Percentiles rank a stretch among this genome's conserved stretches.
These are phyloP conservation scores for Ophiocordyceps camponoti-floridani DNA, from an alignment of 2,329 filamentous ascomycete genomes.

Conservation along the genomic window DNA sequence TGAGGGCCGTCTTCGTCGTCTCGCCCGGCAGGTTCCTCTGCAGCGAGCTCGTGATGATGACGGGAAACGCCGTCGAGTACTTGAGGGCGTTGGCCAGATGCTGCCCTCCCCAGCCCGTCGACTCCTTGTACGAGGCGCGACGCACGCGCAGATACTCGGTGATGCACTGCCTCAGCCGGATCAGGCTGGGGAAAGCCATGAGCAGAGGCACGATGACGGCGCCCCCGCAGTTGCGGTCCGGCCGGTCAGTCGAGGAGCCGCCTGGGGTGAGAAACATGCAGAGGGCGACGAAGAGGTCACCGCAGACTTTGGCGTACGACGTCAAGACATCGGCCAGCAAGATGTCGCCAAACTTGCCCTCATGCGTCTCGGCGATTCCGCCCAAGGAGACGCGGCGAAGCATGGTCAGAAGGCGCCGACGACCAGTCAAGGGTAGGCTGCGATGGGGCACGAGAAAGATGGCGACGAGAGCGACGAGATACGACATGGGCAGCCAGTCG, in stretches of 20 bases:
- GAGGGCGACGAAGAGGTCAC: constrained; percentile 70
- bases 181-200: constrained; percentile 65
- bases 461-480: constrained; percentile 54
- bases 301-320: constrained; percentile 83
- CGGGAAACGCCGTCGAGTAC: constrained; percentile 86
- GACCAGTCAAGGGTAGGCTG: constrained; percentile 48
- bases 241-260: constrained; percentile 59
- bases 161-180: constrained; percentile 80
- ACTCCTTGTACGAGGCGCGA: constrained; percentile 33
- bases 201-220: constrained; percentile 66
- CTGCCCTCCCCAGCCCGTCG: constrained; percentile 59
- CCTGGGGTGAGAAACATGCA: constrained; percentile 76
- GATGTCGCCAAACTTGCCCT: constrained; percentile 91
- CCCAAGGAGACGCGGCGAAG: constrained; percentile 67
- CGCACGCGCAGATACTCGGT: constrained; percentile 68
- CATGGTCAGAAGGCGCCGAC: constrained; percentile 56
- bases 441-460: constrained; percentile 59
- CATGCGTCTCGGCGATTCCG: constrained; percentile 66
- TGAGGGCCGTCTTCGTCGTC: constrained; percentile 22
- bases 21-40: constrained; percentile 40
- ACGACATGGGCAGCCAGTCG: constrained; percentile 74
- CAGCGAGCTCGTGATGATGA: constrained; percentile 63
- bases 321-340: constrained; percentile 87
- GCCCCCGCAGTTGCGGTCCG: constrained; percentile 69
- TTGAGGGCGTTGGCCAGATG: constrained; percentile 90